A percentile compares a stretch with the other conserved stretches of the same genome.
Conservation (phyloP, 441 rosid genomes). For the Viola pubescens region DNA sequence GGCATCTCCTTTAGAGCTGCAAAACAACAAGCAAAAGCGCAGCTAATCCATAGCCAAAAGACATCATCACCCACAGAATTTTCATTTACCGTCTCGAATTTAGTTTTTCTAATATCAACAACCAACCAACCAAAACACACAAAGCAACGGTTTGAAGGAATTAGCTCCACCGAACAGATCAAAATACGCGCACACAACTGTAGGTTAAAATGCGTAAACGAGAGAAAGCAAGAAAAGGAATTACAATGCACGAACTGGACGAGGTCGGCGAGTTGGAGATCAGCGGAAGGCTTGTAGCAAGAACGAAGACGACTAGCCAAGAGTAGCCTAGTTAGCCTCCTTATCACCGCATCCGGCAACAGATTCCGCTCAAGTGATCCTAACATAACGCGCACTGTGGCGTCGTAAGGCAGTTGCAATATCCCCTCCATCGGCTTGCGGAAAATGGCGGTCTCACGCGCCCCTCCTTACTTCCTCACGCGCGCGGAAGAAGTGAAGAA, state of each 20-base stretch:
- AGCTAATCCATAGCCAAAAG: not conserved
- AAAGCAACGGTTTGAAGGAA: not conserved
- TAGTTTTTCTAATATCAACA: not conserved
- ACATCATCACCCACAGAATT: not conserved
- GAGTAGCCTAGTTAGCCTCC: slow-evolving; percentile 54
- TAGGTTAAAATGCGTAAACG: no score
- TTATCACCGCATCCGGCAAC: slow-evolving; percentile 50
- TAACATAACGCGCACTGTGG: slow-evolving; percentile 40
- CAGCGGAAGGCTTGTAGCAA: slow-evolving; percentile 43
- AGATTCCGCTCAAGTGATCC: slow-evolving; percentile 57
- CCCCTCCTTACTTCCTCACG: not conserved
- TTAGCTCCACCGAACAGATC: not conserved
- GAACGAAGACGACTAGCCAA: slow-evolving; percentile 63
- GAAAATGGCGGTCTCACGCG: not conserved
- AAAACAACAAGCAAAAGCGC: not conserved
- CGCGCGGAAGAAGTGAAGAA: not conserved
- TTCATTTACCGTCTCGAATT: not conserved
- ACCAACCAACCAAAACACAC: not conserved
- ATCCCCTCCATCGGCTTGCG: slow-evolving; percentile 37
- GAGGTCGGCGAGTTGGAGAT: slow-evolving; percentile 59
- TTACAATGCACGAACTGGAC: slow-evolving; percentile 47
- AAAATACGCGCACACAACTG: not conserved
- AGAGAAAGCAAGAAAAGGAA: not conserved
- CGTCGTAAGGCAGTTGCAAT: slow-evolving; percentile 41
- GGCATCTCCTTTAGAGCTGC: slow-evolving; percentile 75